These are phyloP conservation scores for Petunia axillaris DNA, from an alignment of 257 asterid genomes.

Conservation along the genomic window DNA sequence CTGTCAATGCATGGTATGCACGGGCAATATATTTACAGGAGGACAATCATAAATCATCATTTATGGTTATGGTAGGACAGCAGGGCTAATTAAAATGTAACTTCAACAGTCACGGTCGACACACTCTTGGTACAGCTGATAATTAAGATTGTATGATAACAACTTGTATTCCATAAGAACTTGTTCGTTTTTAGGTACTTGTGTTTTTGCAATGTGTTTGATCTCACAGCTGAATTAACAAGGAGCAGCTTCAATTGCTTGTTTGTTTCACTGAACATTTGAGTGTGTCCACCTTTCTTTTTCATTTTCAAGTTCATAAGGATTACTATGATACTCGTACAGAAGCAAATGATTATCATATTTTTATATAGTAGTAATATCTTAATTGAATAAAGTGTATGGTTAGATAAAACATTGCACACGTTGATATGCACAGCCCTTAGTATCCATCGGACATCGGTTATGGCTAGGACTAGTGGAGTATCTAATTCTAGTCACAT, in stretches of 20 bases:
- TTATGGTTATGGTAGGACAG: conserved; percentile 22
- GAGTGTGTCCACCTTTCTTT: no score
- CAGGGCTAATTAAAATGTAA: conserved; percentile 8
- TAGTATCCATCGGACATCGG: not conserved
- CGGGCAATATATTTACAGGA: no score
- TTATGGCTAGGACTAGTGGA: not conserved
- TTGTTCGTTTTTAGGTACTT: not conserved
- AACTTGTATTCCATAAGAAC: not conserved
- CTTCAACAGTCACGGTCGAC: not conserved
- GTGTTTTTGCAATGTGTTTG: conserved; percentile 6
- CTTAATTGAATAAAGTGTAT: not conserved
- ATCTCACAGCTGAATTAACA: no score
- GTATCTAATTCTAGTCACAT: no score
- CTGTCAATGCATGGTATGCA: no score
- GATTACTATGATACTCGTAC: no score
- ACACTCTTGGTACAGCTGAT: not conserved
- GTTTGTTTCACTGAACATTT: no score
- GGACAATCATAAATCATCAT: not conserved
- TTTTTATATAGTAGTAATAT: no score
- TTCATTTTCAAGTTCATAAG: no score
- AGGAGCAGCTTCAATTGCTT: no score
- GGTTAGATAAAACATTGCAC: no score
- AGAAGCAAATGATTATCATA: no score
- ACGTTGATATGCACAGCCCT: not conserved
- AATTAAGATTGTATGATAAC: not conserved